Percentiles rank a stretch among this genome's conserved stretches.
Conservation (phyloP, 73 alveolate genomes). For the Paramecium tetraurelia region DNA sequence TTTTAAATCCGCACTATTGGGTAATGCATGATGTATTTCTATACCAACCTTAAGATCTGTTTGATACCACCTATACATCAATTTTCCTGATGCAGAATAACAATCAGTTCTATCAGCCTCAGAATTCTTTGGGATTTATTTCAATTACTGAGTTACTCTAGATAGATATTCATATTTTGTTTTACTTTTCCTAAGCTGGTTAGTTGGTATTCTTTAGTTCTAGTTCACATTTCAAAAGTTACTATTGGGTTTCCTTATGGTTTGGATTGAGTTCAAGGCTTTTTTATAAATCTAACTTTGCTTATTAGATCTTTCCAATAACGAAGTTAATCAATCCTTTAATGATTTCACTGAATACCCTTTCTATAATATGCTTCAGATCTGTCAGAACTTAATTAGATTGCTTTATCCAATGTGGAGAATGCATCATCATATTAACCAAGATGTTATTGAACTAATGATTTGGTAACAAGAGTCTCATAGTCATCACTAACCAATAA, state of each 20-base stretch:
- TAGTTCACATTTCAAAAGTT: neutral
- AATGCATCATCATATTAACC: neutral
- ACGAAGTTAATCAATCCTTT: neutral
- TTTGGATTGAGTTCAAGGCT: neutral
- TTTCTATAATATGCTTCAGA: constrained; percentile 25
- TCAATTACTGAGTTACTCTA: neutral
- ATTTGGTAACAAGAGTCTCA: neutral
- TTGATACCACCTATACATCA: constrained; percentile 54
- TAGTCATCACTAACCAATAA: neutral
- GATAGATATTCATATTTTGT: too few relatives aligned
- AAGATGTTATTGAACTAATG: neutral
- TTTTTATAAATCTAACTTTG: neutral
- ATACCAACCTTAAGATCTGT: constrained; percentile 50
- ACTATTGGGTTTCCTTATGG: neutral
- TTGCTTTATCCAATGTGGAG: neutral
- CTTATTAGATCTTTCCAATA: neutral
- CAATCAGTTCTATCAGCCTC: neutral
- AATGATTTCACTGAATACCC: neutral
- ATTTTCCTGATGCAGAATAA: constrained; percentile 34
- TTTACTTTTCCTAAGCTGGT: neutral
- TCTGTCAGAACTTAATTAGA: neutral
- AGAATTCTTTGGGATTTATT: neutral
- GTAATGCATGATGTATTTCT: constrained; percentile 48
- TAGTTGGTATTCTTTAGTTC: neutral
- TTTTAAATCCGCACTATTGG: constrained; percentile 40